Evolutionary conservation across 2,329 filamentous ascomycete species (phyloP).

Genomic region (Lecanicillium sp.): DNA sequence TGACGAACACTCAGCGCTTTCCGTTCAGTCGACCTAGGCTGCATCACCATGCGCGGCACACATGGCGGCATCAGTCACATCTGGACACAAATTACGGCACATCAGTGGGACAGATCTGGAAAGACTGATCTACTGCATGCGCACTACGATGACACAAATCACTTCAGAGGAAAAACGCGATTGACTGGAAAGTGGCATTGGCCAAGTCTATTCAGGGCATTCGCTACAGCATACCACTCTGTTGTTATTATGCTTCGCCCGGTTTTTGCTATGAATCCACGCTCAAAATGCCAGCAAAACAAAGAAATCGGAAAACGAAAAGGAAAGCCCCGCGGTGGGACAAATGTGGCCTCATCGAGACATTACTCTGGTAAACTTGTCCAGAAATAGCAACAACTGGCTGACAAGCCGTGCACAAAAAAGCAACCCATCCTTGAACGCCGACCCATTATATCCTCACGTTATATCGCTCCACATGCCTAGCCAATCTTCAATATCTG

Average conservation of each 20-base stretch:
- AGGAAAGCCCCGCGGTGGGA: not conserved
- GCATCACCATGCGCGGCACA: too few species aligned
- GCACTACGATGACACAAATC: too few species aligned
- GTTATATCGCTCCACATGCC: constrained; percentile 2
- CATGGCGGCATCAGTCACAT: too few species aligned
- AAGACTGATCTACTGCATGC: too few species aligned
- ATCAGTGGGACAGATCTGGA: too few species aligned
- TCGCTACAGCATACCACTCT: not conserved
- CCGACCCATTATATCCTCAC: constrained; percentile 8
- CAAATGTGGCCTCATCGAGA: constrained; percentile 1
- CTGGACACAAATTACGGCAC: too few species aligned
- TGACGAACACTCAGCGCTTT: too few species aligned
- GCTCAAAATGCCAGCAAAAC: constrained; percentile 8
- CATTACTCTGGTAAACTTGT: not conserved
- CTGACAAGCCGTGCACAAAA: not conserved
- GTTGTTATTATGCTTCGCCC: not conserved
- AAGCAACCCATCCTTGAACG: not conserved
- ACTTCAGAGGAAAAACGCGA: not conserved
- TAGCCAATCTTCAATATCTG: not conserved
- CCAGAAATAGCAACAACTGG: constrained; percentile 2
- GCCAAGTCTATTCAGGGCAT: constrained; percentile 7
- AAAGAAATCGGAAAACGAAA: not conserved
- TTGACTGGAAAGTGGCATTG: not conserved
- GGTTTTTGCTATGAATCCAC: constrained; percentile 6
- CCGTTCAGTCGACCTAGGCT: too few species aligned